Evolutionary conservation across 805 yeast species (phyloP), one percentile per base, ranked within the genome.

Genomic region (Schwanniomyces sp.): DNA sequence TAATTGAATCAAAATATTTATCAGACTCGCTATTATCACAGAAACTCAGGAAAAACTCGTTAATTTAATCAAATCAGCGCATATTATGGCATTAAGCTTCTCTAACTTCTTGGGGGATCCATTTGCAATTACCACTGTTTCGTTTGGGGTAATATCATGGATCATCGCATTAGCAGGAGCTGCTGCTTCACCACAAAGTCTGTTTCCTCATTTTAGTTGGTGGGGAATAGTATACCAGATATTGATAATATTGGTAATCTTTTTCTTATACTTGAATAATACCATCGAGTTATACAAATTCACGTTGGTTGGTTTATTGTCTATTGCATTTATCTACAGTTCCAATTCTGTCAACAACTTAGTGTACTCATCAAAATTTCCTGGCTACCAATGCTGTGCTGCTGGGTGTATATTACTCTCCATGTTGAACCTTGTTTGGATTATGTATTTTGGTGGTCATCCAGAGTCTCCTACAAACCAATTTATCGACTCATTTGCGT

Each of bases 161-260:
- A 73, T 90, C 49, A 80, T 94, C 43, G 88, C 96, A 8, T 76
- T 94, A 46, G 95, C 86, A 1, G 97, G 97, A 1, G 88, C 96
- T 12, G 82, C 88, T 16, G 64, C 76, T 9, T 55, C 68, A 28
- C 45, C 47, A 26, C 61, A 58, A 26, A 34, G 43, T 12, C 54
- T 66, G 5, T 89, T 86, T 61, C 97, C 97, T 1, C 80, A 82
- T 53, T 87, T 92, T 67, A 81, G 94, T 4, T 92, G 99, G 99
- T 94, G 99, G 99, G 96, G 96, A 1, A 66, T 94, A 5, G 91
- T 87, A 2, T 94, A 82, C 61, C 84, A 92, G 67, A 71, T 91
- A 17, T 52, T 88, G 27, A 55, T 89, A 37, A 75, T 87, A 17
- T 55, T 81, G 5, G 63, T 74, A 17, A 75, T 80, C 50, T 75